These are phyloP conservation scores for Apiospora malaysiana DNA, from an alignment of 2,329 filamentous ascomycete species.

Conservation along the genomic window DNA sequence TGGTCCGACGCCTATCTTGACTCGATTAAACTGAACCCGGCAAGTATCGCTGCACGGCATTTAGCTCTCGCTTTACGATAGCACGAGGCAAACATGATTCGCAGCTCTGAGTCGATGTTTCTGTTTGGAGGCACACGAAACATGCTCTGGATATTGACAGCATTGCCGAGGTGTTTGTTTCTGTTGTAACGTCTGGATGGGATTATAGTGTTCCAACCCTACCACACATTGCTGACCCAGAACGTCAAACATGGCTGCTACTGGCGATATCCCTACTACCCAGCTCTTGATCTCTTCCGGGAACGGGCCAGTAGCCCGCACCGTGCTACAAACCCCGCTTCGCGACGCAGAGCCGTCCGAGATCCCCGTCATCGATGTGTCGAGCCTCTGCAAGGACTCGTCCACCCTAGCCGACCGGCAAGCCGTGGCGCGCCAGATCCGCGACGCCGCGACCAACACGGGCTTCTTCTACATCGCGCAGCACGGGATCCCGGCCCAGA, in stretches of 20 bases:
- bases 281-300: slow-evolving; percentile 34
- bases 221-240: neutral
- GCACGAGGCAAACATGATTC: neutral
- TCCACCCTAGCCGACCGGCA: slow-evolving; percentile 41
- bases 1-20: neutral
- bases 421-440: slow-evolving; percentile 46
- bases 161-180: no score
- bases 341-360: slow-evolving; percentile 34
- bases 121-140: neutral
- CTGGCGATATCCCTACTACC: slow-evolving; percentile 24
- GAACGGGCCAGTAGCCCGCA: slow-evolving; percentile 33
- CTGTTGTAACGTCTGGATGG: no score
- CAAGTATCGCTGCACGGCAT: neutral
- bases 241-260: neutral
- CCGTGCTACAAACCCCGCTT: slow-evolving; percentile 31
- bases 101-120: neutral
- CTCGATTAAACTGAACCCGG: neutral
- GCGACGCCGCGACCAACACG: slow-evolving; percentile 46
- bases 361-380: slow-evolving; percentile 52
- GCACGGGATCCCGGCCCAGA: slow-evolving; percentile 37
- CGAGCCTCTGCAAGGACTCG: slow-evolving; percentile 43
- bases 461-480: slow-evolving; percentile 52
- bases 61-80: neutral
- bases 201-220: neutral
- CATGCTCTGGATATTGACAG: neutral